A percentile compares a stretch with the other conserved stretches of the same genome.
Evolutionary conservation across 2,329 filamentous ascomycete genomes (phyloP).

Genomic region (Sclerotinia borealis): DNA sequence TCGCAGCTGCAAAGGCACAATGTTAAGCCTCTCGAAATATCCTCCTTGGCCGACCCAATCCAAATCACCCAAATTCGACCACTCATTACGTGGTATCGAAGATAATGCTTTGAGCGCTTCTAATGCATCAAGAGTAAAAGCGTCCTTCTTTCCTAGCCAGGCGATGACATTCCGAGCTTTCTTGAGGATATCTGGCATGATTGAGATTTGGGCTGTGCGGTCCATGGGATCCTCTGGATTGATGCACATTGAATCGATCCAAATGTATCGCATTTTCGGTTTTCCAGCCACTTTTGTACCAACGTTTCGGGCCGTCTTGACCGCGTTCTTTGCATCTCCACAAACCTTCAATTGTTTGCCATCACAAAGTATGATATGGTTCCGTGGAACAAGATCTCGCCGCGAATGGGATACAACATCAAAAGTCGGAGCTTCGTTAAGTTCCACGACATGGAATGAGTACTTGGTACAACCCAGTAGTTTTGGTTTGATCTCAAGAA

Average conservation of each 20-base stretch:
- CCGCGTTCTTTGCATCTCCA: neutral
- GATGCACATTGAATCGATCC: slow-evolving; percentile 17
- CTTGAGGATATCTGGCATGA: slow-evolving; percentile 15
- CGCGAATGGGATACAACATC: slow-evolving; percentile 5
- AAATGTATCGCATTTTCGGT: slow-evolving; percentile 1
- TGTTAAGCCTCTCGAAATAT: neutral
- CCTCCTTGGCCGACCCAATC: neutral
- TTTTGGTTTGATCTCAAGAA: slow-evolving; percentile 4
- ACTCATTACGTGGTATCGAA: neutral
- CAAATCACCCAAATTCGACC: neutral
- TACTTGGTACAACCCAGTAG: neutral
- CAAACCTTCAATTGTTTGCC: neutral
- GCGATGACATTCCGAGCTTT: slow-evolving; percentile 11
- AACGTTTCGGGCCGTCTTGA: neutral
- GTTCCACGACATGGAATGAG: neutral
- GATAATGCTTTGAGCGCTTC: neutral
- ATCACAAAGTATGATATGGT: neutral
- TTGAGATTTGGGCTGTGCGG: slow-evolving; percentile 12
- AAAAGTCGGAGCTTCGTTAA: neutral
- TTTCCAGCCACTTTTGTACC: neutral
- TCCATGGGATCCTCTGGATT: slow-evolving; percentile 15
- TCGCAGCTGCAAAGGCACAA: neutral
- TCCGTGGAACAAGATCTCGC: neutral
- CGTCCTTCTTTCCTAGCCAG: slow-evolving; percentile 15
- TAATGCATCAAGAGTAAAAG: slow-evolving; percentile 1